These are phyloP conservation scores for Fraxinus pennsylvanica DNA, from an alignment of 257 asterid species.

Conservation along the genomic window DNA sequence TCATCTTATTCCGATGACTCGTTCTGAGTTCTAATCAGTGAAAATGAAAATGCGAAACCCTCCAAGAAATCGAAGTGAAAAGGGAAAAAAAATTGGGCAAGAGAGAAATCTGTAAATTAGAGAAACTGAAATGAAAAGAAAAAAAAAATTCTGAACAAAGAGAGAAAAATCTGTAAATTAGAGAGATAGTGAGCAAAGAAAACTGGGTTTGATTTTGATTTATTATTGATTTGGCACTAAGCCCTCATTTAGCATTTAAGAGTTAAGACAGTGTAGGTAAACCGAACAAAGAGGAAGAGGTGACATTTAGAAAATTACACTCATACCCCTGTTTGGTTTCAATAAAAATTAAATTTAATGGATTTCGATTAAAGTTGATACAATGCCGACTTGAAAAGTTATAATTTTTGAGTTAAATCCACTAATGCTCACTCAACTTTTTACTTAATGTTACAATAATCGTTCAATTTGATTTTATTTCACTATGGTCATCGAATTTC, in stretches of 20 bases:
- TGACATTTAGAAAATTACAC: no score
- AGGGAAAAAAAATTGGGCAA: background rate
- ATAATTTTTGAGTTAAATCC: no score
- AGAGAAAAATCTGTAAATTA: background rate
- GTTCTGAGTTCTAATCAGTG: slow-evolving; percentile 21
- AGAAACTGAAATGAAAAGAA: background rate
- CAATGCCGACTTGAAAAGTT: no score
- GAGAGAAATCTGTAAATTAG: background rate
- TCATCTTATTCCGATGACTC: slow-evolving; percentile 40
- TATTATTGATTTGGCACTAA: background rate
- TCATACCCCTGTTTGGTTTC: no score
- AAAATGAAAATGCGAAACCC: slow-evolving; percentile 5
- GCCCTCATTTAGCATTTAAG: background rate
- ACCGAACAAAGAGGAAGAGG: no score
- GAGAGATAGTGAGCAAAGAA: background rate
- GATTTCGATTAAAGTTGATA: no score
- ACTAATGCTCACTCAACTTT: no score
- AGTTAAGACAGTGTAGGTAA: no score
- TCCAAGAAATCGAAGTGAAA: background rate
- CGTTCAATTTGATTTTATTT: no score
- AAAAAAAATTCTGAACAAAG: background rate
- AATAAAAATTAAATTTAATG: no score
- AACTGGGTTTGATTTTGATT: background rate
- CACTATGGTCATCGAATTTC: no score
- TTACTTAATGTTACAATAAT: no score